Percentiles rank a stretch among this genome's conserved stretches.
These are phyloP conservation scores for Zymoseptoria pseudotritici DNA, from an alignment of 2,329 filamentous ascomycete species.

Conservation along the genomic window DNA sequence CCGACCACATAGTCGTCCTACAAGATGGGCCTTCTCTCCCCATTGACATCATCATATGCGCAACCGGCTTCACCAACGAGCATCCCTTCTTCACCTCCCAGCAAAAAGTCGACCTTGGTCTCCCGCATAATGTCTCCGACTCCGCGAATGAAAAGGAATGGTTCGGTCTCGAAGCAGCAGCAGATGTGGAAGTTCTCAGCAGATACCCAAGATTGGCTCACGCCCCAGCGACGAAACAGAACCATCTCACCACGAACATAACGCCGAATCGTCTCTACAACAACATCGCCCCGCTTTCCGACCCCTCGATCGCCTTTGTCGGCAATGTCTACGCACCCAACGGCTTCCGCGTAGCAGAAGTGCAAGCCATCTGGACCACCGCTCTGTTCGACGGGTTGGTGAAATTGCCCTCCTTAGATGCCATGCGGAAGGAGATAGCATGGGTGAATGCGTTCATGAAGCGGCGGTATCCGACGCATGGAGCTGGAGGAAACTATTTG, in stretches of 20 bases:
- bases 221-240: not conserved
- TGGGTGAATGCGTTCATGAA: slow-evolving; percentile 8
- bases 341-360: slow-evolving; percentile 22
- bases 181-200: slow-evolving; percentile 4
- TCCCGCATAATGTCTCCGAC: slow-evolving; percentile 1
- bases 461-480: slow-evolving; percentile 5
- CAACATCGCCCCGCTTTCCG: slow-evolving; percentile 20
- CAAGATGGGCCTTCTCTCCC: slow-evolving; percentile 6
- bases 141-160: not conserved
- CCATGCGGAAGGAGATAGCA: slow-evolving; percentile 1
- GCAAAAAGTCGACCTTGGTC: slow-evolving; percentile 2
- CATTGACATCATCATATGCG: slow-evolving; percentile 11
- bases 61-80: slow-evolving; percentile 10
- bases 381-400: slow-evolving; percentile 20
- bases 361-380: slow-evolving; percentile 24
- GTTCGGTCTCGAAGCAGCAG: not conserved
- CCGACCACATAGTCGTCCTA: slow-evolving; percentile 4
- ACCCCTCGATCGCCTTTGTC: slow-evolving; percentile 24
- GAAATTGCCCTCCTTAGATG: slow-evolving; percentile 1
- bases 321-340: slow-evolving; percentile 22
- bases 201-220: not conserved
- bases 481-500: slow-evolving; percentile 5
- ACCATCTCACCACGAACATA: not conserved
- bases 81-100: slow-evolving; percentile 3
- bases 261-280: slow-evolving; percentile 12